Conservation (phyloP, 345 rosid genomes). For the Eucalyptus sp. region DNA sequence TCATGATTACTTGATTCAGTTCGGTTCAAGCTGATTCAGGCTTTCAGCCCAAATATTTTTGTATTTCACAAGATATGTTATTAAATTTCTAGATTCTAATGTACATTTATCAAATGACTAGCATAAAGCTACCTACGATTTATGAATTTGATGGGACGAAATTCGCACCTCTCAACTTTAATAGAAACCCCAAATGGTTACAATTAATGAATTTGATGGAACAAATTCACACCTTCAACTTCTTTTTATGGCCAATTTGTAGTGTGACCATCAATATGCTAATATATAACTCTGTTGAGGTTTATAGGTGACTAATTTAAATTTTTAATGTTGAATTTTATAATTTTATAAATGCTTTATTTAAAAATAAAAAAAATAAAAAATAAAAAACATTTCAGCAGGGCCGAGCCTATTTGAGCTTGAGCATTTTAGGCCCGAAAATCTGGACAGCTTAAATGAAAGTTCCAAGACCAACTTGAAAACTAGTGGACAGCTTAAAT, state of each 20-base stretch:
- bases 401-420: neutral
- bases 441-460: neutral
- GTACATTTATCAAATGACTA: neutral
- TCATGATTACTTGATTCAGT: accelerated
- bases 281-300: neutral
- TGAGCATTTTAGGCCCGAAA: neutral
- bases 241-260: neutral
- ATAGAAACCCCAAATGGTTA: too few relatives aligned
- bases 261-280: neutral
- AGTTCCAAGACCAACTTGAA: neutral
- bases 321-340: neutral
- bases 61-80: accelerated
- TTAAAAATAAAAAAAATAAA: too few relatives aligned
- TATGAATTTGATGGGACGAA: neutral
- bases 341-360: neutral
- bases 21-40: accelerated
- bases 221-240: too few relatives aligned
- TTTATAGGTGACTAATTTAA: neutral
- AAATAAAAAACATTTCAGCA: neutral
- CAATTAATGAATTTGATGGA: too few relatives aligned
- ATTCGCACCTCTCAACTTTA: neutral
- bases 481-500: neutral
- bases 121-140: neutral
- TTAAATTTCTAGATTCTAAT: neutral
- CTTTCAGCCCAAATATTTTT: neutral